phyloP scores from a whole-genome alignment of 371 early-diverging fungal species.

The Smittium culicis region DNA sequence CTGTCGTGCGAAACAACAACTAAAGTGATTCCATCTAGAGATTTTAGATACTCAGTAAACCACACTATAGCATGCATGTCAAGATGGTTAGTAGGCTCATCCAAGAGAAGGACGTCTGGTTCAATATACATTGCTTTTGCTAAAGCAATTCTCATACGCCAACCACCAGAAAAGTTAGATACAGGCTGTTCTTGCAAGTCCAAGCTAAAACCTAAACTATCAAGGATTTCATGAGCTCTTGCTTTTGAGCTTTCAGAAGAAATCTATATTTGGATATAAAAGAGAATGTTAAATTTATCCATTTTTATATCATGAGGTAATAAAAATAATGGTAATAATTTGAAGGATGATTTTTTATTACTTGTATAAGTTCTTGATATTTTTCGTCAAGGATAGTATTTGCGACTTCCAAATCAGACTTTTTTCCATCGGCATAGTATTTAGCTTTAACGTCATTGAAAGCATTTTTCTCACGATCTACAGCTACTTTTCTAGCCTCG shows the following conservation, averaged over 20 bases:
- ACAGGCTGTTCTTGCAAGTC: constrained; percentile 70
- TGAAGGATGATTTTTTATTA: constrained; percentile 36
- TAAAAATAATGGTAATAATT: no score
- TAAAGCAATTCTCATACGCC: constrained; percentile 97
- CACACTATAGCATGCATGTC: constrained; percentile 95
- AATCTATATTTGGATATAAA: neutral
- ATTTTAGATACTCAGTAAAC: constrained; percentile 87
- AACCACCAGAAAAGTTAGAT: constrained; percentile 96
- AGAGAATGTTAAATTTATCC: no score
- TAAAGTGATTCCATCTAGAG: constrained; percentile 79
- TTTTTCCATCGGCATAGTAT: constrained; percentile 52
- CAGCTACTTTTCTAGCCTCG: constrained; percentile 46
- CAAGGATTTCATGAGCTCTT: constrained; percentile 74
- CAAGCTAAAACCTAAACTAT: constrained; percentile 82
- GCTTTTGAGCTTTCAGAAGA: constrained; percentile 77
- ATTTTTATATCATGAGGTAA: no score
- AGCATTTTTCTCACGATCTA: constrained; percentile 38
- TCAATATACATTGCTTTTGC: constrained; percentile 92
- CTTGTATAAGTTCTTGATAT: constrained; percentile 78
- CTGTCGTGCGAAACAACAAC: constrained; percentile 96
- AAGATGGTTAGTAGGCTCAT: constrained; percentile 89
- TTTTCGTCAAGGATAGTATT: constrained; percentile 46
- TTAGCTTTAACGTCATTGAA: constrained; percentile 58
- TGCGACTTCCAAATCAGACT: constrained; percentile 38
- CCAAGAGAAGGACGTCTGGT: constrained; percentile 93